Base-by-base conservation (phyloP, 1,284 basidiomycete genomes). In the Thecaphora thlaspeos region DNA sequence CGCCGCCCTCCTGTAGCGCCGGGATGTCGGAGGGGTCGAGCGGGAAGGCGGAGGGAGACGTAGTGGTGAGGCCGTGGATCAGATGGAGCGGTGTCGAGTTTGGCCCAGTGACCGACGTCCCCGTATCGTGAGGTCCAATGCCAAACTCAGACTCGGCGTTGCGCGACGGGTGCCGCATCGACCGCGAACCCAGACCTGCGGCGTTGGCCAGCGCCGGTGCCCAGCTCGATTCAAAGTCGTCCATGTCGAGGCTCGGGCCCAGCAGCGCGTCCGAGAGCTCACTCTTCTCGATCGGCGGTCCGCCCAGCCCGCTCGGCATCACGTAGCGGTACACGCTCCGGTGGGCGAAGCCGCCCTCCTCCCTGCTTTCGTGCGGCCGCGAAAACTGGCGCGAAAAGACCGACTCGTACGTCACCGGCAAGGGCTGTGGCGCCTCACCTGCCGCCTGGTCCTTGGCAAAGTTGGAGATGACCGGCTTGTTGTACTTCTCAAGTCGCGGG, bases 81-180 rank as follows among this genome's bases (percentile, higher is more conserved):
- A 77, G 60, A 48, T 77, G 75, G 39, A 77, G 52, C 7, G 75
- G 75, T 21, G 68, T 73, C 53, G 74, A 68, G 32, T 75, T 77
- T 43, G 75, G 75, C 14, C 73, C 75, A 23, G 61, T 51, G 37
- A 68, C 56, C 30, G 64, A 59, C 37, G 60, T 48, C 7, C 54
- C 44, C 7, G 55, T 49, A 19, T 58, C 59, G 7, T 49, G 41
- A 36, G 62, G 45, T 36, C 60, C 61, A 21, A 64, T 40, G 2
- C 57, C 61, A 37, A 61, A 61, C 38, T 61, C 58, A 43, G 58
- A 57, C 58, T 61, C 46, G 14, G 37, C 34, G 28, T 40, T 36
- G 15, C 40, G 52, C 38, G 55, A 40, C 5, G 48, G 41, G 8
- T 41, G 36, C n/a, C 48, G 39, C 11, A 37, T 32, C 46, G 43